Evolutionary conservation across 1,139 yeast genomes (phyloP).

Genomic region (Pichia inconspicua): DNA sequence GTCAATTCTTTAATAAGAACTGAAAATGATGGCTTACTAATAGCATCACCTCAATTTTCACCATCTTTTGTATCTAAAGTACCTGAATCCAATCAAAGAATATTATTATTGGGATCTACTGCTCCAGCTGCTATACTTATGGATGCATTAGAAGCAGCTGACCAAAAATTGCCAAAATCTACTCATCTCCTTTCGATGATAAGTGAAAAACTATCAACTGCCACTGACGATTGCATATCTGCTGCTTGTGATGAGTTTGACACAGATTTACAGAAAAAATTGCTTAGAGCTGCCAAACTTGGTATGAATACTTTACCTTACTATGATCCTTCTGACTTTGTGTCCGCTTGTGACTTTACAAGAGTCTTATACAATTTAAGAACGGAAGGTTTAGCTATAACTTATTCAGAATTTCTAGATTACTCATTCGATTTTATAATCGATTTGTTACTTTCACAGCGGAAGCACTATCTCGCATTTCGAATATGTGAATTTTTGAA

Average conservation of each 20-base stretch:
- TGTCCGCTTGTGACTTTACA: slow-evolving; percentile 50
- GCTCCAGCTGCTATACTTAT: slow-evolving; percentile 75
- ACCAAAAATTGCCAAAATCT: slow-evolving; percentile 70
- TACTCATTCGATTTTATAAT: slow-evolving; percentile 52
- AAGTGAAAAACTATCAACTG: slow-evolving; percentile 44
- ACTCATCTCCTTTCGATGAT: slow-evolving; percentile 67
- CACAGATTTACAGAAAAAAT: slow-evolving; percentile 68
- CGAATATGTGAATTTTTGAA: slow-evolving; percentile 49
- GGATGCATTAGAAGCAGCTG: slow-evolving; percentile 73
- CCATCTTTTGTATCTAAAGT: slow-evolving; percentile 60
- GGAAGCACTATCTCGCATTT: slow-evolving; percentile 56
- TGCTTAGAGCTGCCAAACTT: slow-evolving; percentile 75
- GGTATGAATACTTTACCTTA: slow-evolving; percentile 64
- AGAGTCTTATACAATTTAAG: slow-evolving; percentile 67
- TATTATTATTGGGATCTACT: slow-evolving; percentile 77
- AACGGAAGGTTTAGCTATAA: slow-evolving; percentile 59
- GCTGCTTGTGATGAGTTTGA: slow-evolving; percentile 78
- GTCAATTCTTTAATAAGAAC: slow-evolving; percentile 74
- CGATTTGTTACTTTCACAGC: slow-evolving; percentile 50
- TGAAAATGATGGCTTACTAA: slow-evolving; percentile 33
- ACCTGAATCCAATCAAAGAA: slow-evolving; percentile 45
- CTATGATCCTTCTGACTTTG: slow-evolving; percentile 54
- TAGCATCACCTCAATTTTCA: not conserved
- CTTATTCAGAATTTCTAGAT: slow-evolving; percentile 44
- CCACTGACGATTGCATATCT: slow-evolving; percentile 63